Base-by-base conservation (phyloP, 371 early-diverging fungal genomes). In the Haplosporangium sp. region DNA sequence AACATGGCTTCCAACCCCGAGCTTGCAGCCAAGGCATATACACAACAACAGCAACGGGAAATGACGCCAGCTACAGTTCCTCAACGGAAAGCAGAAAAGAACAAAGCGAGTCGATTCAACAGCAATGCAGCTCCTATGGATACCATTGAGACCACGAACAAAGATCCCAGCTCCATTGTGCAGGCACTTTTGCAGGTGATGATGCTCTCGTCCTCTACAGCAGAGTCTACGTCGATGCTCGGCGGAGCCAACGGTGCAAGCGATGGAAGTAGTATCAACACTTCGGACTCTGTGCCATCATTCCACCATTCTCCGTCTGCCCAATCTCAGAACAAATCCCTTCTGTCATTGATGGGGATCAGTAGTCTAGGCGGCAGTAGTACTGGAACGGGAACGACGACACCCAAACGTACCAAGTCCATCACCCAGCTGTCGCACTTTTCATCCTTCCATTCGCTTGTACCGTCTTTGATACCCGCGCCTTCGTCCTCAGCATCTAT, bases 111-210 rank as follows among this genome's bases (percentile, higher is more conserved):
- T 18, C 52, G 46, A 11, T 45, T 54, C 13, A 54, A 52, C 18
- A 21, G 52, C 18, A 21, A 16, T 2, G 12, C 43, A 8, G 1
- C 58, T 13, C 36, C 60, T 21, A 6, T n/a, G 18, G 40, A 46
- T 2, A 40, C 50, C 1, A 48, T 45, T n/a, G 69, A 69, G 16
- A 23, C 54, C 16, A 16, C 46, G 13, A 38, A 23, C 7, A 60
- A 50, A 56, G 73, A 66, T 29, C 23, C 62, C 2, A 20, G 52
- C 0, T 6, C 46, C 5, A 37, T 48, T 1, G 23, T 73, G n/a
- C 56, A 73, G 20, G 66, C 66, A 16, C 46, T 73, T 6, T 12
- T 73, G 13, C 40, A 11, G 16, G 59, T 73, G 61, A 65, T 71
- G 64, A 42, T 55, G 11, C 40, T 42, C 10, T 56, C 62, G 14